Evolutionary conservation across 2,329 filamentous ascomycete genomes (phyloP).

Genomic region (Fusarium phyllophilum): DNA sequence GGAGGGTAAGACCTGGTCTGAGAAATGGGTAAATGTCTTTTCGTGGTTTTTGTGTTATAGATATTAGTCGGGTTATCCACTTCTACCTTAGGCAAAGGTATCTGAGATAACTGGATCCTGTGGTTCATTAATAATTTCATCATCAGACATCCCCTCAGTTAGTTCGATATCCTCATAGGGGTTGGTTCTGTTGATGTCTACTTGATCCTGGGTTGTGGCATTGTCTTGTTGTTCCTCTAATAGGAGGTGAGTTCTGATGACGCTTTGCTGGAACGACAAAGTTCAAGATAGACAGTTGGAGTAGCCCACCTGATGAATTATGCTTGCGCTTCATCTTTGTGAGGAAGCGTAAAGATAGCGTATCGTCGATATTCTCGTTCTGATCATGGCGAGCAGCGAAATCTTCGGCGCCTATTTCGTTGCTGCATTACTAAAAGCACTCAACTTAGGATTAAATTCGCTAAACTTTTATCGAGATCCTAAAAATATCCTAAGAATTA

Average conservation of each 20-base stretch:
- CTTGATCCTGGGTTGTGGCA: neutral
- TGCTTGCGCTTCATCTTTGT: neutral
- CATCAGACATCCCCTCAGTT: neutral
- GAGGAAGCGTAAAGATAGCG: neutral
- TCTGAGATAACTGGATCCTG: neutral
- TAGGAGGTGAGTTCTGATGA: neutral
- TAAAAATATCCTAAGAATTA: neutral
- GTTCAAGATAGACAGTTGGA: neutral
- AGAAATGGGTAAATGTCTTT: neutral
- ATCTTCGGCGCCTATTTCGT: neutral
- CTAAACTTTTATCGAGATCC: neutral
- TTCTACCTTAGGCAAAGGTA: neutral
- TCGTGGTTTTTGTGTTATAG: neutral
- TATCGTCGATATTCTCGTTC: neutral
- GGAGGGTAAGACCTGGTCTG: neutral
- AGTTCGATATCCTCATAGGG: neutral
- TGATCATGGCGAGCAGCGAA: neutral
- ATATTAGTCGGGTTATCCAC: neutral
- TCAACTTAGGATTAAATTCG: neutral
- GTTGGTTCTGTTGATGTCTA: neutral
- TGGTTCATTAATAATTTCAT: neutral
- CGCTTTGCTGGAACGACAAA: neutral
- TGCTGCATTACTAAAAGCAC: no score
- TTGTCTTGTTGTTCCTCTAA: neutral
- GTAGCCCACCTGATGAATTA: neutral